Evolutionary conservation across 2,329 filamentous ascomycete species (phyloP).

Genomic region (Tolypocladium endophyticum): DNA sequence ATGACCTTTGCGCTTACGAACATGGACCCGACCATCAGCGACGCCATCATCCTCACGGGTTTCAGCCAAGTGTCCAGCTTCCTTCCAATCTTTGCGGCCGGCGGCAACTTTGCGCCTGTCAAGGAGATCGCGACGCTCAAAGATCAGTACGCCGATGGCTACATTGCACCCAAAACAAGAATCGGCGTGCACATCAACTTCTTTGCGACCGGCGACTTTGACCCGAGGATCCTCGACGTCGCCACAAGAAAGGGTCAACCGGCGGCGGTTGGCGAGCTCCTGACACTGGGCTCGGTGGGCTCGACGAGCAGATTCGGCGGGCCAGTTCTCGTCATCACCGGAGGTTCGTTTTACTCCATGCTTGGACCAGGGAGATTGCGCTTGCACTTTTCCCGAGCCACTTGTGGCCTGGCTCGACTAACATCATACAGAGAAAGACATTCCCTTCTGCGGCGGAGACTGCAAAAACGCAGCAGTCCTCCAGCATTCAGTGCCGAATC

Average conservation of each 20-base stretch:
- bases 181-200: constrained; percentile 42
- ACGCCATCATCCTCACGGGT: constrained; percentile 51
- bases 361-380: not conserved
- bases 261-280: constrained; percentile 45
- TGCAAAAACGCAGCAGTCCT: constrained; percentile 35
- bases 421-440: constrained; percentile 27
- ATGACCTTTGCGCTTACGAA: constrained; percentile 46
- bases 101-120: constrained; percentile 36
- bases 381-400: not conserved
- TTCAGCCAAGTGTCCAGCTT: constrained; percentile 41
- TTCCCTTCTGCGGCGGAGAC: constrained; percentile 53
- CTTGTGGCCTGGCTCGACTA: not conserved
- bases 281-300: constrained; percentile 37
- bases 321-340: constrained; percentile 49
- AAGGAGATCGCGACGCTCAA: constrained; percentile 15
- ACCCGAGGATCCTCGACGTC: constrained; percentile 36
- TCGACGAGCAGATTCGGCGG: constrained; percentile 32
- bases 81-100: constrained; percentile 29
- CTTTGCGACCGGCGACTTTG: constrained; percentile 42
- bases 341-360: constrained; percentile 22
- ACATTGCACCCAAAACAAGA: constrained; percentile 35
- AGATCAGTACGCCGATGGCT: constrained; percentile 33
- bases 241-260: constrained; percentile 41
- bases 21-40: constrained; percentile 39
- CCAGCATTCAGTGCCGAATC: constrained; percentile 21